phyloP scores from a whole-genome alignment of 495 filamentous ascomycete genomes.

The Annulohypoxylon maeteangense region DNA sequence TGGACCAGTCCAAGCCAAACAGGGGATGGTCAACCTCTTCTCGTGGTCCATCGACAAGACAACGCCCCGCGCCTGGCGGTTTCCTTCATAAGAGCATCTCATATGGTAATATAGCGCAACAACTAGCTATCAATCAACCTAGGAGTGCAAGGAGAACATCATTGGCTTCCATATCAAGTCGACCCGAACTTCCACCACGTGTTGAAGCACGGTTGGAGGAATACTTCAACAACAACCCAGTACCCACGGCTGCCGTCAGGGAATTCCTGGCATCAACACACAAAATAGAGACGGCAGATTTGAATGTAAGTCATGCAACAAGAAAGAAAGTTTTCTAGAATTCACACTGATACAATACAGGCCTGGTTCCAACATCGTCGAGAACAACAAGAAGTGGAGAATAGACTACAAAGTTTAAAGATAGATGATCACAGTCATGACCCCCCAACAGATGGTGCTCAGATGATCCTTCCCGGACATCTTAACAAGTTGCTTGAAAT shows the following conservation, averaged over 20 bases:
- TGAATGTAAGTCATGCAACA: slow-evolving; percentile 44
- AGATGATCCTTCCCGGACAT: slow-evolving; percentile 61
- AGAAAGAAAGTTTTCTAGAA: not conserved
- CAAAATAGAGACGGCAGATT: slow-evolving; percentile 51
- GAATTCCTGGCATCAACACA: slow-evolving; percentile 57
- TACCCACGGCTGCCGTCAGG: slow-evolving; percentile 50
- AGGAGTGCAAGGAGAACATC: slow-evolving; percentile 45
- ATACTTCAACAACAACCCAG: slow-evolving; percentile 54
- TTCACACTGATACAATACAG: slow-evolving; percentile 23
- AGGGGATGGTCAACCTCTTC: slow-evolving; percentile 9
- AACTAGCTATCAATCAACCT: slow-evolving; percentile 45
- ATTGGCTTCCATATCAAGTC: slow-evolving; percentile 43
- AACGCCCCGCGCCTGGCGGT: slow-evolving; percentile 21
- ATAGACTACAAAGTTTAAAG: slow-evolving; percentile 53
- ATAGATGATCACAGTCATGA: slow-evolving; percentile 44
- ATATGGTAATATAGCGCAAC: slow-evolving; percentile 37
- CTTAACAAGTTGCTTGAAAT: slow-evolving; percentile 59
- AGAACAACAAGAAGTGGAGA: slow-evolving; percentile 52
- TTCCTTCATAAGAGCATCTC: slow-evolving; percentile 40
- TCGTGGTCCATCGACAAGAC: slow-evolving; percentile 17
- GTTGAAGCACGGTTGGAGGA: slow-evolving; percentile 55
- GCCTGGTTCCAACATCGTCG: slow-evolving; percentile 59
- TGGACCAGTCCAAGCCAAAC: slow-evolving; percentile 9
- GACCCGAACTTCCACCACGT: slow-evolving; percentile 48
- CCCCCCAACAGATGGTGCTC: slow-evolving; percentile 39